phyloP scores from a whole-genome alignment of 2,329 filamentous ascomycete species.

The Sphaerulina populicola region DNA sequence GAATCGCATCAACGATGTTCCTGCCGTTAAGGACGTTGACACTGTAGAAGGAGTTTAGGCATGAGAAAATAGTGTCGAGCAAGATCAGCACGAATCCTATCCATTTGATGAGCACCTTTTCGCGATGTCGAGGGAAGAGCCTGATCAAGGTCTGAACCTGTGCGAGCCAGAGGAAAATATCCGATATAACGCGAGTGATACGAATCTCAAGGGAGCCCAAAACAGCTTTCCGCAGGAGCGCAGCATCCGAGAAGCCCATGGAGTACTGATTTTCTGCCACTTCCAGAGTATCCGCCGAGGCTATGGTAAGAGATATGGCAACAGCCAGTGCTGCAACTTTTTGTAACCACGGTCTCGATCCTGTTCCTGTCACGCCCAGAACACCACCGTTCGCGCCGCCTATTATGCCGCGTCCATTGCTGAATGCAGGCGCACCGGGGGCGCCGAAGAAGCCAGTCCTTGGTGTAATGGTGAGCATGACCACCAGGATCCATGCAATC shows the following conservation, averaged over 20 bases:
- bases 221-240: conserved; percentile 65
- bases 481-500: conserved; percentile 81
- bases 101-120: conserved; percentile 99
- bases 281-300: conserved; percentile 80
- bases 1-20: conserved; percentile 80
- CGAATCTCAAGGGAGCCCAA: conserved; percentile 79
- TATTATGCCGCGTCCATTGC: conserved; percentile 73
- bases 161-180: conserved; percentile 93
- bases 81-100: conserved; percentile 89
- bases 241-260: conserved; percentile 70
- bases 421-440: conserved; percentile 38
- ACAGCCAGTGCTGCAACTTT: conserved; percentile 56
- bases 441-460: conserved; percentile 84
- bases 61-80: conserved; percentile 82
- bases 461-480: conserved; percentile 91
- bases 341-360: conserved; percentile 88
- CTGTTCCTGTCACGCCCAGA: conserved; percentile 67
- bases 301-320: conserved; percentile 81
- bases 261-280: conserved; percentile 76
- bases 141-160: conserved; percentile 95
- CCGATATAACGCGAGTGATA: conserved; percentile 83
- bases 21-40: conserved; percentile 51
- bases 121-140: conserved; percentile 88
- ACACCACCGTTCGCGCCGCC: conserved; percentile 60
- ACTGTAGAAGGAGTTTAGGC: conserved; percentile 74